These are phyloP conservation scores for Globisporangium orthogonon DNA, from an alignment of 352 stramenopile species.

Conservation along the genomic window DNA sequence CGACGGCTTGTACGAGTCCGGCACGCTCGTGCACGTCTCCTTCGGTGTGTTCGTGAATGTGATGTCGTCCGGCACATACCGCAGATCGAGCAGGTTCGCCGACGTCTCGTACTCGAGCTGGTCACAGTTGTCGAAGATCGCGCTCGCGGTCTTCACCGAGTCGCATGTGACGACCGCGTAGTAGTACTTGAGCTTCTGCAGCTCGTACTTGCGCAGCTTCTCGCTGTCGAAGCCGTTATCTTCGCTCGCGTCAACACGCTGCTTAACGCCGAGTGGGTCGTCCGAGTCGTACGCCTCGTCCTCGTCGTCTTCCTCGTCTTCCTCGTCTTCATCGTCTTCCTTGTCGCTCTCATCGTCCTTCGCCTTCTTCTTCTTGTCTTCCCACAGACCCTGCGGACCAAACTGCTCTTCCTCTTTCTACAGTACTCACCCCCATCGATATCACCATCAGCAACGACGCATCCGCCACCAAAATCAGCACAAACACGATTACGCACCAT, in stretches of 20 bases:
- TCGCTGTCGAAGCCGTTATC: slow-evolving; percentile 90
- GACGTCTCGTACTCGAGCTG: slow-evolving; percentile 97
- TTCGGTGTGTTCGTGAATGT: slow-evolving; percentile 87
- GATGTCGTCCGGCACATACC: slow-evolving; percentile 91
- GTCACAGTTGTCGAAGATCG: slow-evolving; percentile 94
- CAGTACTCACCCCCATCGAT: background rate
- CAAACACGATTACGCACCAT: slow-evolving; percentile 54
- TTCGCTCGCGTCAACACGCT: slow-evolving; percentile 43
- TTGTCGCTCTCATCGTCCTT: slow-evolving; percentile 18
- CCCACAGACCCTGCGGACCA: slow-evolving; percentile 60
- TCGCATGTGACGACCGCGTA: slow-evolving; percentile 96
- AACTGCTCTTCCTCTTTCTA: slow-evolving; percentile 79
- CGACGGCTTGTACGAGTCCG: slow-evolving; percentile 92
- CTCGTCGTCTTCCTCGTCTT: slow-evolving; percentile 24
- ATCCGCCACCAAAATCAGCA: background rate
- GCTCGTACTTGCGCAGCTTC: slow-evolving; percentile 95
- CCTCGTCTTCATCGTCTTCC: slow-evolving; percentile 15
- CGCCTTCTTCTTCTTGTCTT: slow-evolving; percentile 20
- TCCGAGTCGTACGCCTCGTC: slow-evolving; percentile 62
- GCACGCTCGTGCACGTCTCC: slow-evolving; percentile 73
- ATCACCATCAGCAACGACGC: background rate
- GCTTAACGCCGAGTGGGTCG: slow-evolving; percentile 63
- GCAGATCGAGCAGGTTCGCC: slow-evolving; percentile 92
- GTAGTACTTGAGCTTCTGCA: slow-evolving; percentile 98
- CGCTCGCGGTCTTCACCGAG: slow-evolving; percentile 84